These are phyloP conservation scores for Malbranchea zuffiana DNA, from an alignment of 2,329 filamentous ascomycete genomes.

Conservation along the genomic window DNA sequence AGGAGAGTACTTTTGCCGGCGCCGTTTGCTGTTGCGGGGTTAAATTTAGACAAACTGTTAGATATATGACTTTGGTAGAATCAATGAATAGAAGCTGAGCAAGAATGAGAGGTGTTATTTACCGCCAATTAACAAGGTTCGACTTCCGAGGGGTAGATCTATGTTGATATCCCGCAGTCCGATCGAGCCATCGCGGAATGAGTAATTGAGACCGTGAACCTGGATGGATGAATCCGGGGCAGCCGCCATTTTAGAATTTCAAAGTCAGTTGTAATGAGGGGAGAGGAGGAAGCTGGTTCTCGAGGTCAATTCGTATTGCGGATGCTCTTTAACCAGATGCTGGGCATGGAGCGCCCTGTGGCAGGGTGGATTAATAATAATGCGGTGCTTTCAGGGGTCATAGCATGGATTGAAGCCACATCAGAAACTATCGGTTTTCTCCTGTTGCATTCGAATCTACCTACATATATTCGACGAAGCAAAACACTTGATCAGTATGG, in stretches of 20 bases:
- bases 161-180: constrained; percentile 66
- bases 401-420: no score
- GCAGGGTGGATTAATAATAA: no score
- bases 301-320: no score
- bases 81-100: background rate
- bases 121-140: constrained; percentile 85
- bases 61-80: constrained; percentile 2
- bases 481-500: no score
- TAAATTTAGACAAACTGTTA: background rate
- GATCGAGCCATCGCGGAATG: constrained; percentile 73
- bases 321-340: no score
- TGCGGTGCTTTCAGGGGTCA: no score
- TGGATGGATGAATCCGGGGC: constrained; percentile 50
- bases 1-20: constrained; percentile 96
- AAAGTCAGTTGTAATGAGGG: background rate
- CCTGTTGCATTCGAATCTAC: no score
- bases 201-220: constrained; percentile 70
- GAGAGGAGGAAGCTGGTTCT: no score
- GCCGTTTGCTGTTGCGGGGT: constrained; percentile 57
- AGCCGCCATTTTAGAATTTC: constrained; percentile 8
- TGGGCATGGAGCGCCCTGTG: no score
- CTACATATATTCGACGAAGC: no score
- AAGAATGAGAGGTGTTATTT: constrained; percentile 18
- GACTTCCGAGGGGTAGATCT: constrained; percentile 66
- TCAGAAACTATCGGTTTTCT: no score